Evolutionary conservation across 2,329 filamentous ascomycete genomes (phyloP).

Genomic region (Coleophoma cylindrospora): DNA sequence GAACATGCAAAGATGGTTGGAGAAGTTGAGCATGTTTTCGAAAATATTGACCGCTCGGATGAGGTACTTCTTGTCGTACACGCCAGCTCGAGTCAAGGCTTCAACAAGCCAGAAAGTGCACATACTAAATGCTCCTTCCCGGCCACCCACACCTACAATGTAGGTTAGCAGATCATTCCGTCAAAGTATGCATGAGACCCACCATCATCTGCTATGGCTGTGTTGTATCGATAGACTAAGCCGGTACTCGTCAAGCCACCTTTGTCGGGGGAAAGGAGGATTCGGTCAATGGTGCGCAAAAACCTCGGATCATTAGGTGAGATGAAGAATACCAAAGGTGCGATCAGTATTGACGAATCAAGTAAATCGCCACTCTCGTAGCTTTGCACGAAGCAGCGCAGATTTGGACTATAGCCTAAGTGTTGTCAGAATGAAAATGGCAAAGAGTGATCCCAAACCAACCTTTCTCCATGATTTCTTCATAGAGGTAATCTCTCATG

Average conservation of each 20-base stretch:
- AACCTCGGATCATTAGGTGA: slow-evolving; percentile 74
- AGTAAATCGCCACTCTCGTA: slow-evolving; percentile 67
- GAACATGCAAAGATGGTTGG: slow-evolving; percentile 74
- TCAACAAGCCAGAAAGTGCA: slow-evolving; percentile 82
- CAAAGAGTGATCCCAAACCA: neutral
- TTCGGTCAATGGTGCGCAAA: slow-evolving; percentile 64
- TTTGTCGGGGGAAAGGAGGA: slow-evolving; percentile 67
- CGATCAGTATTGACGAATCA: slow-evolving; percentile 71
- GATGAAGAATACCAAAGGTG: slow-evolving; percentile 76
- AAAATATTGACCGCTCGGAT: slow-evolving; percentile 62
- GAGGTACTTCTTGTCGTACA: slow-evolving; percentile 61
- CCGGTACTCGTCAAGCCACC: slow-evolving; percentile 72
- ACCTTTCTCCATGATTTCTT: slow-evolving; percentile 72
- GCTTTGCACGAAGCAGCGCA: slow-evolving; percentile 69
- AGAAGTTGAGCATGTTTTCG: slow-evolving; percentile 72
- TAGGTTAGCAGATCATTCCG: slow-evolving; percentile 5
- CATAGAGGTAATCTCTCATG: slow-evolving; percentile 63
- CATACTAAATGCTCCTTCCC: slow-evolving; percentile 75
- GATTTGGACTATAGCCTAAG: slow-evolving; percentile 62
- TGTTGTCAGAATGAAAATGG: neutral
- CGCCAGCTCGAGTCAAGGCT: slow-evolving; percentile 64
- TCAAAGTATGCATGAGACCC: slow-evolving; percentile 6
- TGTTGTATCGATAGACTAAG: slow-evolving; percentile 72
- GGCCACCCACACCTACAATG: slow-evolving; percentile 60
- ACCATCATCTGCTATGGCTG: slow-evolving; percentile 65